phyloP scores from a whole-genome alignment of 2,329 filamentous ascomycete species.

The Claviceps pazoutovae region DNA sequence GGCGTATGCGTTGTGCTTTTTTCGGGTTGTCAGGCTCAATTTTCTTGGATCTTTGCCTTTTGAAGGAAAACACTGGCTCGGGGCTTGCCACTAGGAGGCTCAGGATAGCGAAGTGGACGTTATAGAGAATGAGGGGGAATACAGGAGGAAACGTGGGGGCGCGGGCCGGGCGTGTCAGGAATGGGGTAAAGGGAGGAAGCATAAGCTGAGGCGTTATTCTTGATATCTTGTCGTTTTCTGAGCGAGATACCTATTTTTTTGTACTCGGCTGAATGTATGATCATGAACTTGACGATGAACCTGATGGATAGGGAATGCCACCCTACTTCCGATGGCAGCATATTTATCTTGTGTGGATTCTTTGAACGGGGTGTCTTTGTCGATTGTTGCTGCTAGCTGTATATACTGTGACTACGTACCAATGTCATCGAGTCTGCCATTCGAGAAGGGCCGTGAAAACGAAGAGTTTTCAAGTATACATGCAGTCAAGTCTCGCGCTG shows the following conservation, averaged over 20 bases:
- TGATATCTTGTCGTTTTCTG: slow-evolving; percentile 4
- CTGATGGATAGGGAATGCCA: slow-evolving; percentile 2
- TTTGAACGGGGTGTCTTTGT: background rate
- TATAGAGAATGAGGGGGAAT: background rate
- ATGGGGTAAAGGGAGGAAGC: background rate
- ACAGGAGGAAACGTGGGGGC: background rate
- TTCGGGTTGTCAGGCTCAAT: background rate
- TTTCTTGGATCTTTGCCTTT: slow-evolving; percentile 8
- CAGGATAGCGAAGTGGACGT: background rate
- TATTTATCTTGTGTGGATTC: slow-evolving; percentile 15
- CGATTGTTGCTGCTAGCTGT: too few relatives aligned
- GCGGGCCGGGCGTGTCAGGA: background rate
- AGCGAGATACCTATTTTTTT: slow-evolving; percentile 8
- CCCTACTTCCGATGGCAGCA: slow-evolving; percentile 10
- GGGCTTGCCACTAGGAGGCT: background rate
- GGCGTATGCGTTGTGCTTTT: background rate
- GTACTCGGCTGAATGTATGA: slow-evolving; percentile 2
- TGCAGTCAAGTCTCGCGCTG: too few relatives aligned
- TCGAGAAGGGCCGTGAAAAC: too few relatives aligned
- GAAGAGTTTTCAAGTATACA: too few relatives aligned
- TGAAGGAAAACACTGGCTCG: background rate
- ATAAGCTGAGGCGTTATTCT: slow-evolving; percentile 9
- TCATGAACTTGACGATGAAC: background rate
- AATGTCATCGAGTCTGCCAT: too few relatives aligned
- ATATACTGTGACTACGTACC: too few relatives aligned